phyloP scores from a whole-genome alignment of 202 grass and related monocot genomes.

The Zoysia matrella region DNA sequence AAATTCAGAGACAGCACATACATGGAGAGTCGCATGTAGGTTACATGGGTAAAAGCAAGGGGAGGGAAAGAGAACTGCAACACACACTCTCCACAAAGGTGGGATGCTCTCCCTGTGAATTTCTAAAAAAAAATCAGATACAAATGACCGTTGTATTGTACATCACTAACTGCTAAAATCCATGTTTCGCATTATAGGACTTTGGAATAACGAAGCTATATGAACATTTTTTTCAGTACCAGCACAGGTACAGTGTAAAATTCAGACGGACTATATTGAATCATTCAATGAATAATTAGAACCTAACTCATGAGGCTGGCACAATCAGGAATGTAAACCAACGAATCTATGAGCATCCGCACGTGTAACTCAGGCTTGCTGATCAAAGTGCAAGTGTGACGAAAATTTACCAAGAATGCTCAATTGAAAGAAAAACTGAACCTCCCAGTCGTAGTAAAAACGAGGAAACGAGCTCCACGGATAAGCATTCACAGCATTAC shows the following conservation, averaged over 20 bases:
- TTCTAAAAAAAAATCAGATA: neutral
- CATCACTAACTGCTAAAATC: neutral
- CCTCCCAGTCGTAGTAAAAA: neutral
- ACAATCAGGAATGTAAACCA: neutral
- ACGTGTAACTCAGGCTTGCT: conserved; percentile 19
- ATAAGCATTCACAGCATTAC: neutral
- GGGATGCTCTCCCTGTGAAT: too few species aligned
- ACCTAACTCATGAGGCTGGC: neutral
- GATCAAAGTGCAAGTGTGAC: neutral
- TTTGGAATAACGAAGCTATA: neutral
- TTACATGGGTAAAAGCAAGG: too few species aligned
- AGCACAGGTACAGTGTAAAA: neutral
- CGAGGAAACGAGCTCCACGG: neutral
- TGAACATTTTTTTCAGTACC: too few species aligned
- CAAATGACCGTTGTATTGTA: neutral
- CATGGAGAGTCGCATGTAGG: too few species aligned
- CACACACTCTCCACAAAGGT: too few species aligned
- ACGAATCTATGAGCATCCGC: neutral
- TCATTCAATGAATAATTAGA: neutral
- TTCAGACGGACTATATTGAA: neutral
- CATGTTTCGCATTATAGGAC: neutral
- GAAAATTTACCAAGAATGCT: neutral
- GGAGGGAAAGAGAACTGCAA: too few species aligned
- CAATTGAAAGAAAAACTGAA: neutral
- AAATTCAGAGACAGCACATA: neutral